Percentiles rank a stretch among this genome's conserved stretches.
Conservation (phyloP, 2,329 filamentous ascomycete genomes). For the Thelonectria discophora region DNA sequence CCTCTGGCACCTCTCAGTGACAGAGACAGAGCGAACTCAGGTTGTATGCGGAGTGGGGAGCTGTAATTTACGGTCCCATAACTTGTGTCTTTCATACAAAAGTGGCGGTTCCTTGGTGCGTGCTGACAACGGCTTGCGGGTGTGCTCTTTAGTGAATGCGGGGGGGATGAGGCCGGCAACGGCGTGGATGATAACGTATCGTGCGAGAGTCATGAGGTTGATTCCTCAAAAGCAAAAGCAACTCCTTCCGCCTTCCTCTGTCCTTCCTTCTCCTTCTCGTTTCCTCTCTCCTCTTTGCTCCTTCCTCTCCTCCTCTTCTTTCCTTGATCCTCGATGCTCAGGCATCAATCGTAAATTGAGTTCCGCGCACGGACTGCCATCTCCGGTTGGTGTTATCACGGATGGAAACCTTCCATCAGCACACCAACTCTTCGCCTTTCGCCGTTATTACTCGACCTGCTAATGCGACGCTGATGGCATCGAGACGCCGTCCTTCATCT, state of each 20-base stretch:
- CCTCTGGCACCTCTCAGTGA: too few species aligned
- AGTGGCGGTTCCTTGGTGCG: neutral
- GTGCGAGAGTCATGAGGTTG: neutral
- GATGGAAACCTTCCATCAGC: neutral
- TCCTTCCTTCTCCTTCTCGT: constrained; percentile 9
- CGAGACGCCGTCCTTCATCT: constrained; percentile 4
- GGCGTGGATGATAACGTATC: neutral
- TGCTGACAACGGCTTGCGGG: constrained; percentile 4
- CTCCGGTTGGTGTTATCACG: constrained; percentile 10
- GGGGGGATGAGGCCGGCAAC: neutral
- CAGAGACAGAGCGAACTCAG: too few species aligned
- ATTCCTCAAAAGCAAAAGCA: neutral
- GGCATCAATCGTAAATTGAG: constrained; percentile 32
- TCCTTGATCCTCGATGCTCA: constrained; percentile 13
- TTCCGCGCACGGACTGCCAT: constrained; percentile 36
- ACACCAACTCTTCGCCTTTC: neutral
- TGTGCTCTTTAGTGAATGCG: neutral
- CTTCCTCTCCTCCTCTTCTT: constrained; percentile 8
- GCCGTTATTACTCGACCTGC: neutral
- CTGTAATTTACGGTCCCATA: constrained; percentile 22
- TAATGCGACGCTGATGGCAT: constrained; percentile 7
- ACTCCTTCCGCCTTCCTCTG: constrained; percentile 1
- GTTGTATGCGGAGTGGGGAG: constrained; percentile 34
- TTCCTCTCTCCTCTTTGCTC: neutral
- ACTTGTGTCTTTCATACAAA: too few species aligned